Evolutionary conservation across 129 eudicot species (phyloP), one percentile per base, ranked within the genome.

Genomic region (Helichrysum umbraculigerum): DNA sequence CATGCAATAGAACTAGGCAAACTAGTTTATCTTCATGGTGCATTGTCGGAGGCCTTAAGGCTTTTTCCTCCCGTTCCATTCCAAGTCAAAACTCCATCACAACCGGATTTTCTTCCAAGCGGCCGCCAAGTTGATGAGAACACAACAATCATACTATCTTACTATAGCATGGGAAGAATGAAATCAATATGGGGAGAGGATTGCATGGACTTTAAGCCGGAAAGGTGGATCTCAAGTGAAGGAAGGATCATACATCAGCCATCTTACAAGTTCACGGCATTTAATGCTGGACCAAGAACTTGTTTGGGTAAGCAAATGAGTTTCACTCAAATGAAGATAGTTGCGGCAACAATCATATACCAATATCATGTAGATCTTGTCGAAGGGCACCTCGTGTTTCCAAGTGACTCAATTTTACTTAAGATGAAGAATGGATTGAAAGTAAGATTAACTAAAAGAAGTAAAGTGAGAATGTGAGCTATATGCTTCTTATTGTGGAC

Each of bases 101-200:
- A 71, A 30, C 73, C 66, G 0, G 88, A 87, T 12, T 64, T 67
- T 14, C 88, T 87, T 32, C 88, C 91, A 29, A 84, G 86, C 4
- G 88, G 91, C 6, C 80, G 81, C 4, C 44, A 17, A 5, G 83
- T 87, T 17, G 35, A 74, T 60, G 28, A 30, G 1, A 68, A 37
- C 4, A 72, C 74, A n/a, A 72, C 30, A 5, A 15, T 87, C 16
- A 20, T 87, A 4, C 50, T 87, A 19, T 82, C 76, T 37, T 22
- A 42, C 5, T 87, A 84, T 22, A 65, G 79, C 21, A 81, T 83
- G 86, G 91, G 84, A 61, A 78, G 91, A 66, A 84, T 65, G 86
- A 58, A 32, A 67, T 72, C 44, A 19, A 72, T 83, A 28, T 86
- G 86, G 87, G 89, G 86, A 4, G 80, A 76, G 7, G 89, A 85